Base-by-base conservation (phyloP, 805 yeast species). In the Pichia membranifaciens region DNA sequence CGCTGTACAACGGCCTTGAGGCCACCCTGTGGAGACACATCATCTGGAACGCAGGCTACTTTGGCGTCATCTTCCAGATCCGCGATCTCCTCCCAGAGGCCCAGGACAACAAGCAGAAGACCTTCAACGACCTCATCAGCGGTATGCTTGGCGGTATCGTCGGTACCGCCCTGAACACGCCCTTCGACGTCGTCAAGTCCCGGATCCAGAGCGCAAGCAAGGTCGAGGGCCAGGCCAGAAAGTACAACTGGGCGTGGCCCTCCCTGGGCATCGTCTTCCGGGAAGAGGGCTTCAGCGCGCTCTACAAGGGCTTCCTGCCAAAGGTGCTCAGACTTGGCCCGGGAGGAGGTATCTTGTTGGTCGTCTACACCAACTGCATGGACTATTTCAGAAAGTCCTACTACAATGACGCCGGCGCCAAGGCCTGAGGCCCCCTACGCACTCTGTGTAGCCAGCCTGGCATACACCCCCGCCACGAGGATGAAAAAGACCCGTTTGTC, bases 271-370 rank as follows among this genome's bases (percentile, higher is more conserved):
- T 81, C 17, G 87, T 93, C 21, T 80, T 81, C 59, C 79, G 73
- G 64, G 98, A 91, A 69, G 99, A 93, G 75, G 99, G 99, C 28
- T 78, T 88, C 58, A 73, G 70, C 42, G 96, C 98, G 7, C 76
- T 93, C 50, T 91, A 90, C 70, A 91, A 90, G 72, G 99, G 99
- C 36, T 91, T 93, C 78, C 65, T 90, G 54, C 99, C 99, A 57
- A 93, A 93, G 75, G 97, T 93, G 12, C 75, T 93, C 63, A 83
- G 99, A 78, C 76, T 93, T 56, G 99, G 98, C 41, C 99, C 99
- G 51, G 99, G 99, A 62, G 99, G 99, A 67, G 99, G 99, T 74
- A 89, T 93, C 57, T 73, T 93, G 61, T 76, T 93, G 65, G 98
- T 93, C 42, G 99, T 93, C n/a, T 93, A 89, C 76, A 88, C 96